Evolutionary conservation across 345 rosid species (phyloP), one percentile per base, ranked within the genome.

Genomic region (Lumnitzera racemosa): DNA sequence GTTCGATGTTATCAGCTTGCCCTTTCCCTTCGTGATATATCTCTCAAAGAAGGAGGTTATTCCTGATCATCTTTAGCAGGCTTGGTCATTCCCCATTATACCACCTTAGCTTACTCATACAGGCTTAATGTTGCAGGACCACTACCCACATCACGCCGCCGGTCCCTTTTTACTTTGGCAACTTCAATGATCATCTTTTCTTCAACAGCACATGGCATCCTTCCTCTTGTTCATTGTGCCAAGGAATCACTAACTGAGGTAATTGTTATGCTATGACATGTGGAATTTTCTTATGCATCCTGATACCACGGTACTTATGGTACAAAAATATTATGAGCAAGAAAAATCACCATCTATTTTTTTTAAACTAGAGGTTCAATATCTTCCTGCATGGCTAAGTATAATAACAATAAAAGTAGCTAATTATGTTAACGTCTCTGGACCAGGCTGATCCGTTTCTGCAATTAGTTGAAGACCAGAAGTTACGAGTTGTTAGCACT

Each of bases 1-100:
- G 74, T 81, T 61, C 86, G 90, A 68, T 88, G 97, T 67, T 88
- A 88, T 74, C 99, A 94, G 75, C 85, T 90, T 54, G 96, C 95
- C 53, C 84, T 90, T 76, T 86, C 99, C 58, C 72, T 94, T 80
- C 87, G 89, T 65, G 74, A 84, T 67, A 73, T 88, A 60, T 83
- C 97, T 75, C 80, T 88, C 29, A 77, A 67, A 48, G 83, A 79
- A 78, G 94, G 73, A 78, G 95, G 99, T 94, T 56, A 29, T 31
- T 74, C 13, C 43, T 49, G 12, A 15, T 46, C 57, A 20, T 57
- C 29, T 43, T 29, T 46, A 46, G 15, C 1, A 17, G 48, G 27
- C 11, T 53, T 53, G 46, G 36, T 50, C 14, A 15, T 29, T 24
- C 51, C 51, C 29, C 27, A 25, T 46, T 17, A 25, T 14, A 31